Base-by-base conservation (phyloP, 108 stramenopile genomes). In the Cyclostephanos invisitatus region DNA sequence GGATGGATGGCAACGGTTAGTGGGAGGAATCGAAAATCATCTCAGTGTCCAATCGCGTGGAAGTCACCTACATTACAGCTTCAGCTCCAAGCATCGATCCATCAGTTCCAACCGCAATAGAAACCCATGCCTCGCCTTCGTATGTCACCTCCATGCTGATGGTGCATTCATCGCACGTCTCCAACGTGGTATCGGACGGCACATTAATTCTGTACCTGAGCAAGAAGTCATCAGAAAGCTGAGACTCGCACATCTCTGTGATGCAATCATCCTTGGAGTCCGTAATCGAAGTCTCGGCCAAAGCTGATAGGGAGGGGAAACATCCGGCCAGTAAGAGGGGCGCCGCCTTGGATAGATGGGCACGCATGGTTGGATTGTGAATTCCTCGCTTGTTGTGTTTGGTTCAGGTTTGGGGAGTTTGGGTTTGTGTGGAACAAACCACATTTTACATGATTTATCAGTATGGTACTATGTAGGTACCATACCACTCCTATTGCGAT, bases 101-200 rank as follows among this genome's bases (percentile, higher is more conserved):
- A 10, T 70, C 79, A 27, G 68, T 20, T 15, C 56, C 48, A 54
- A 75, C 40, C 20, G 51, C 79, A 55, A 74, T 68, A 22, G 74
- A 59, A 62, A 80, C 18, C 79, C 79, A 80, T 15, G 63, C 72
- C 51, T 77, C 53, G 29, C 66, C 66, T 14, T 53, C 66, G 12
- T 54, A 67, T 38, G 40, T 54, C 38, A 28, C 29, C 32, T 67
- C 66, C 48, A 67, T 50, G 36, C 53, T 67, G 18, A 67, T 67
- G 28, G 66, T 54, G 53, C 66, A 54, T 12, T 32, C 14, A 7
- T 55, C 27, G 18, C 60, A 61, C 4, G 6, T 5, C 0, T 61
- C 60, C 37, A 61, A 4, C 22, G 60, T 61, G 32, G 21, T 40
- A 54, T 32, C 66, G 18, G 29, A 29, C 36, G 66, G 66, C 21